Conservation (phyloP, 805 yeast genomes). For the Spathaspora girioi region DNA sequence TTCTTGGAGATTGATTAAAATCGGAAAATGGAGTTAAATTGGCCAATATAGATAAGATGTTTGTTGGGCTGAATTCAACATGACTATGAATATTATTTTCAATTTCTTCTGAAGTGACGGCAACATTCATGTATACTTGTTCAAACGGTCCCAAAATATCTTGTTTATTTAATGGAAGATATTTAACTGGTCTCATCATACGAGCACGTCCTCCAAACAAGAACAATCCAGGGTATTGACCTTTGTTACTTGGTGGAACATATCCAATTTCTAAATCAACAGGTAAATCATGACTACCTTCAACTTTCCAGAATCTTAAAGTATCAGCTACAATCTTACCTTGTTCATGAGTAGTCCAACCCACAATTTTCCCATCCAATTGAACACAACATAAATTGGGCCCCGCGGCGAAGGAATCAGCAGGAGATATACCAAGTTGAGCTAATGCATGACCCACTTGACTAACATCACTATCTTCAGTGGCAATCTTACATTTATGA, state of each 20-base stretch:
- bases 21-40: conserved; percentile 97
- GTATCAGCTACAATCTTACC: conserved; percentile 87
- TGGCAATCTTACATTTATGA: conserved; percentile 88
- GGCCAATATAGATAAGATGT: conserved; percentile 90
- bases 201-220: conserved; percentile 89
- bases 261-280: conserved; percentile 87
- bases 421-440: conserved; percentile 76
- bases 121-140: conserved; percentile 94
- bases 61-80: conserved; percentile 93
- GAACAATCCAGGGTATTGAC: conserved; percentile 96
- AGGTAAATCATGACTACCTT: conserved; percentile 76
- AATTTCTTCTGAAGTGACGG: conserved; percentile 91
- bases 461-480: conserved; percentile 70
- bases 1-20: conserved; percentile 98
- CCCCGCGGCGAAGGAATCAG: conserved; percentile 81
- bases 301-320: conserved; percentile 87
- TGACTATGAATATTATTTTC: conserved; percentile 78
- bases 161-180: conserved; percentile 75
- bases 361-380: conserved; percentile 86
- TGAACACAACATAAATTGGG: conserved; percentile 88
- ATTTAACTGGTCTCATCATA: conserved; percentile 94
- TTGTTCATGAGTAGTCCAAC: conserved; percentile 90
- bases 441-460: conserved; percentile 63
- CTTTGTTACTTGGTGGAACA: conserved; percentile 93
- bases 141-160: conserved; percentile 97